Evolutionary conservation across 1,284 basidiomycete species (phyloP).

Genomic region (Caloboletus inedulis): DNA sequence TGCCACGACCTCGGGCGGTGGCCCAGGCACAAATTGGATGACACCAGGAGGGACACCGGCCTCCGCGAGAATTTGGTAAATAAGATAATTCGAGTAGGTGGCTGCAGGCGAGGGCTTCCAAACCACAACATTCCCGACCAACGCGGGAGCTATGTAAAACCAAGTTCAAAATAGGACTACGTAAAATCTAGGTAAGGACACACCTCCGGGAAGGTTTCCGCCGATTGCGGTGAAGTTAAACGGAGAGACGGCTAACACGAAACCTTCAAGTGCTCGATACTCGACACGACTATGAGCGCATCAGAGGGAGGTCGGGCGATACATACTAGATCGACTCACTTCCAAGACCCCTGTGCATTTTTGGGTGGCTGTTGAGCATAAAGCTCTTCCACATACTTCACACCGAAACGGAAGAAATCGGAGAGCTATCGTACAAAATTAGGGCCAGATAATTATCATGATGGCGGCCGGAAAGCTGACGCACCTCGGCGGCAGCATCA

Average conservation of each 20-base stretch:
- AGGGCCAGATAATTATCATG: not conserved
- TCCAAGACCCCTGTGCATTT: conserved; percentile 90
- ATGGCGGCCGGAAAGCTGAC: not conserved
- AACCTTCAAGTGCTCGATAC: conserved; percentile 95
- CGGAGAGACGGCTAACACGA: conserved; percentile 95
- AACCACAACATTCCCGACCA: conserved; percentile 93
- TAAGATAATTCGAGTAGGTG: conserved; percentile 92
- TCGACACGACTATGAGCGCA: conserved; percentile 72
- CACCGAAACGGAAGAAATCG: conserved; percentile 97
- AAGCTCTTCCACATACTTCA: conserved; percentile 95
- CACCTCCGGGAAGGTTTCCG: conserved; percentile 82
- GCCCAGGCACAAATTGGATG: conserved; percentile 95
- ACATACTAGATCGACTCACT: conserved; percentile 53
- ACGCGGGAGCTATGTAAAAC: conserved; percentile 66
- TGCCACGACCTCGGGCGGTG: conserved; percentile 76
- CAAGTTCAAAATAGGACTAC: conserved; percentile 3
- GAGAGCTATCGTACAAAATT: conserved; percentile 51
- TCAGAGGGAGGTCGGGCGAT: conserved; percentile 3
- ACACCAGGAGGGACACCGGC: conserved; percentile 93
- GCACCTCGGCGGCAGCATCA: conserved; percentile 95
- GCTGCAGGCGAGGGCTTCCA: conserved; percentile 99
- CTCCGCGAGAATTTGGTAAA: conserved; percentile 90
- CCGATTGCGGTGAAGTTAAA: conserved; percentile 99
- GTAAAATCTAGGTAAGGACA: conserved; percentile 21
- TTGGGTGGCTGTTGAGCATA: conserved; percentile 88